phyloP scores from a whole-genome alignment of 768 basidiomycete species.

The Amyloporia xantha region DNA sequence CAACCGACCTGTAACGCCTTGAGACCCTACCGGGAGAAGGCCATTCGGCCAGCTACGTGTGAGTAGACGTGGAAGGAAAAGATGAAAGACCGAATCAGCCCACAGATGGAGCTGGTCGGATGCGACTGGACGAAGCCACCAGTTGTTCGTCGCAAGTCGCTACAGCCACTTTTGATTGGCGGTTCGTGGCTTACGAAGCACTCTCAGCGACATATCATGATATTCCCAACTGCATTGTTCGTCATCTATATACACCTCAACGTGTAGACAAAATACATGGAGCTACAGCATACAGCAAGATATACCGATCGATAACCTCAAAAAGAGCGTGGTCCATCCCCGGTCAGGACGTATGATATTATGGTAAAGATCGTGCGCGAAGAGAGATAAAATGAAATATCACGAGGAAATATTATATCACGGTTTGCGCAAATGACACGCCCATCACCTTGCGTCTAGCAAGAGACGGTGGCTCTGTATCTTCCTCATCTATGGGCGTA shows the following conservation, averaged over 20 bases:
- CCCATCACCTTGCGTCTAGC: slow-evolving; percentile 1
- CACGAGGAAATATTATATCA: background rate
- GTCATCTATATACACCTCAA: background rate
- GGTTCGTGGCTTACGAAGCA: slow-evolving; percentile 17
- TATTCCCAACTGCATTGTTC: slow-evolving; percentile 8
- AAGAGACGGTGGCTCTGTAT: background rate
- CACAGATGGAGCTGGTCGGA: slow-evolving; percentile 8
- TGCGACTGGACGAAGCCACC: slow-evolving; percentile 10
- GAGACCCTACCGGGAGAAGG: slow-evolving; percentile 16
- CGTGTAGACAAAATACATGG: background rate
- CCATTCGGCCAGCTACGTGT: slow-evolving; percentile 17
- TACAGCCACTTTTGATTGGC: slow-evolving; percentile 18
- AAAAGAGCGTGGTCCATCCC: background rate
- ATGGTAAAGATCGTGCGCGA: too few species aligned
- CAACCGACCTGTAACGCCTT: slow-evolving; percentile 20
- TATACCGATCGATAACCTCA: background rate
- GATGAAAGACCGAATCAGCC: slow-evolving; percentile 11
- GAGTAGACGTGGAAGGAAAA: slow-evolving; percentile 2
- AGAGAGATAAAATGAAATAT: too few species aligned
- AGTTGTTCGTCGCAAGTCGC: slow-evolving; percentile 10
- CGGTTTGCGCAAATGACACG: slow-evolving; percentile 1
- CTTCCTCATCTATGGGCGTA: too few species aligned
- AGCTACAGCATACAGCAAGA: background rate
- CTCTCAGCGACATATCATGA: slow-evolving; percentile 1
- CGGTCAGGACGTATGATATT: background rate